Evolutionary conservation across 2,329 filamentous ascomycete genomes (phyloP), one percentile per base, ranked within the genome.

Genomic region (Trichophyton mentagrophytes): DNA sequence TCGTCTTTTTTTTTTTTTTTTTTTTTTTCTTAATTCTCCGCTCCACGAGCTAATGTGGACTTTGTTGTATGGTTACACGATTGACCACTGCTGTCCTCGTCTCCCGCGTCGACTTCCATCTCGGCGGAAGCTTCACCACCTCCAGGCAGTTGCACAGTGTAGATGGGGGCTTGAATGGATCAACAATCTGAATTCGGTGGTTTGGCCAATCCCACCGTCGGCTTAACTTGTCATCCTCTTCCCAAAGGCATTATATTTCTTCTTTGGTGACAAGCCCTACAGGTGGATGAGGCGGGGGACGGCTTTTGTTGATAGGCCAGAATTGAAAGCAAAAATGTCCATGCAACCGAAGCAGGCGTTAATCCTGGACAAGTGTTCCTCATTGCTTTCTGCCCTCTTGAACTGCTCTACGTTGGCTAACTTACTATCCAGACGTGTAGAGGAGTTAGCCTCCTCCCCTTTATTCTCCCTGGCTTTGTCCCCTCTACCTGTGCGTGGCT

Each of bases 11-110:
- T 30, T 30, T 30, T 30, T 30, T 7, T n/a, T 22, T 27, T 30
- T 7, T 30, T 30, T 30, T 30, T 30, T 30, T 7, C 8, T 22
- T 51, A 13, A 53, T 15, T 53, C 49, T 53, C 49, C 49, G 49
- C 49, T 53, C 49, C 49, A 53, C 49, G 49, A 53, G 49, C 22
- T 25, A 53, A 53, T 53, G 49, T 53, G 49, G 49, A 53, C 49
- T 27, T 8, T 30, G n/a, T 53, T 53, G 49, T 53, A 53, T 53
- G 49, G 49, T 53, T 33, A 33, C 49, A 53, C 49, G 22, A 33
- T 53, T 53, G 49, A 47, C 49, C 49, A 53, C 11, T 25, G 22
- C 49, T 53, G 27, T 11, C 49, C 49, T 20, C 13, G 22, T 13
- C 27, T 30, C 11, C 22, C 22, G 22, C n/a, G 27, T 53, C 49